phyloP scores from a whole-genome alignment of 1,284 basidiomycete species.

The Spongiforma sp. region DNA sequence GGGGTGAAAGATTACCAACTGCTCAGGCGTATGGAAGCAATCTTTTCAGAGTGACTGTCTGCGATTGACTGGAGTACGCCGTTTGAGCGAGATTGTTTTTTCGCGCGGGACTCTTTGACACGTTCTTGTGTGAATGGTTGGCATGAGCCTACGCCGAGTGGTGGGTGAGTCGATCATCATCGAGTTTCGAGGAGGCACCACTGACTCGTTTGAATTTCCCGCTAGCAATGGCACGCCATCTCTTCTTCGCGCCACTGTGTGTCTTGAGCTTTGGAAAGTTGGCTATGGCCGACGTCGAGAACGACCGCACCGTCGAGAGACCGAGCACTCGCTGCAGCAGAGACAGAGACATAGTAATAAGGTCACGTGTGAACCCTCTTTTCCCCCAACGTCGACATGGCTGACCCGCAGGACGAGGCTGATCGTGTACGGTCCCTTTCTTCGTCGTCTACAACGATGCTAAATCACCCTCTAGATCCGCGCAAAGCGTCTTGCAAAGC shows the following conservation, averaged over 20 bases:
- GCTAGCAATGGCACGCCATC: constrained; percentile 72
- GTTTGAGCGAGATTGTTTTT: constrained; percentile 71
- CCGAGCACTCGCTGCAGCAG: not conserved
- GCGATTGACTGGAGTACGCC: constrained; percentile 65
- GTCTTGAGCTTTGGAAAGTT: constrained; percentile 75
- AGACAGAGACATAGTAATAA: not conserved
- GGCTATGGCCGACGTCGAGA: constrained; percentile 51
- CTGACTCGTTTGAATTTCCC: constrained; percentile 81
- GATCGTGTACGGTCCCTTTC: constrained; percentile 59
- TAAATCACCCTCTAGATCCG: constrained; percentile 66
- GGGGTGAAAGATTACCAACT: not conserved
- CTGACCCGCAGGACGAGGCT: constrained; percentile 71
- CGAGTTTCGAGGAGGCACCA: constrained; percentile 12
- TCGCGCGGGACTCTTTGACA: constrained; percentile 63
- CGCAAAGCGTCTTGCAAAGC: constrained; percentile 83
- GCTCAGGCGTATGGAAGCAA: constrained; percentile 64
- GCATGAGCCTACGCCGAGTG: constrained; percentile 81
- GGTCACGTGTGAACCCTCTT: not conserved
- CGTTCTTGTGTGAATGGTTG: constrained; percentile 73
- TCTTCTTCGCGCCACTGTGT: constrained; percentile 81
- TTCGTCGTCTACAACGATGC: not conserved
- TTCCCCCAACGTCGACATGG: not conserved
- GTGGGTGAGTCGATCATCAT: constrained; percentile 9
- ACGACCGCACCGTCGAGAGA: constrained; percentile 30
- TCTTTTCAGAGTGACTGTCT: constrained; percentile 69